These are phyloP conservation scores for Plasmopara halstedii DNA, from an alignment of 352 stramenopile species.

Conservation along the genomic window DNA sequence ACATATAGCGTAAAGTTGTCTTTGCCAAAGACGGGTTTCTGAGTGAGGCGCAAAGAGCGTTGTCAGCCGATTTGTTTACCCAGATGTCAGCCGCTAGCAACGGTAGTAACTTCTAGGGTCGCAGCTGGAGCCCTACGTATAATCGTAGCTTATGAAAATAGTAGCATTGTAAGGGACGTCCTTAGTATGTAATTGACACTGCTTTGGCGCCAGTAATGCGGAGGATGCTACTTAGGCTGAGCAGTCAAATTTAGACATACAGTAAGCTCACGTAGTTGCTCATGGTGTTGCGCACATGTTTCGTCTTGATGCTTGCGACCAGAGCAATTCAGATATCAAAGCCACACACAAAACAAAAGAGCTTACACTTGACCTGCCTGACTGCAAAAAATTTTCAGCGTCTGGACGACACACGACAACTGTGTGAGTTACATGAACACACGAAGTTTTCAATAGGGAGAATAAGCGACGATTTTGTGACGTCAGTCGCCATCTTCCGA, in stretches of 20 bases:
- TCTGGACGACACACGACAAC: no score
- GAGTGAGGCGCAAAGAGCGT: slow-evolving; percentile 2
- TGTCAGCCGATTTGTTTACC: slow-evolving; percentile 12
- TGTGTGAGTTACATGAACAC: background rate
- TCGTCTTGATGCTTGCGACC: slow-evolving; percentile 11
- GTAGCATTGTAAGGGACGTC: background rate
- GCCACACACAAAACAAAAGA: background rate
- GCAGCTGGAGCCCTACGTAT: no score
- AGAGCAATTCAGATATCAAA: slow-evolving; percentile 15
- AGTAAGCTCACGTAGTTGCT: no score
- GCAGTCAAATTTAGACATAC: no score
- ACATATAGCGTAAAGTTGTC: no score
- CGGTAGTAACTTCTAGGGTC: background rate
- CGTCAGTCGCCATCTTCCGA: slow-evolving; percentile 10
- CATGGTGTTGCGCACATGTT: slow-evolving; percentile 11
- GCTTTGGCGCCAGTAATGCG: background rate
- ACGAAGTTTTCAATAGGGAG: background rate
- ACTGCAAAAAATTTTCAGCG: no score
- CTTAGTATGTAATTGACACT: background rate
- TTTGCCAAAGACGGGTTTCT: slow-evolving; percentile 3
- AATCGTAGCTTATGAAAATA: background rate
- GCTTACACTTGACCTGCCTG: no score
- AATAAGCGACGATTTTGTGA: slow-evolving; percentile 17
- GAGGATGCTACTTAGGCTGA: background rate
- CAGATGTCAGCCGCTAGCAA: slow-evolving; percentile 8